Conservation (phyloP, 805 yeast genomes). For the Millerozyma acaciae region DNA sequence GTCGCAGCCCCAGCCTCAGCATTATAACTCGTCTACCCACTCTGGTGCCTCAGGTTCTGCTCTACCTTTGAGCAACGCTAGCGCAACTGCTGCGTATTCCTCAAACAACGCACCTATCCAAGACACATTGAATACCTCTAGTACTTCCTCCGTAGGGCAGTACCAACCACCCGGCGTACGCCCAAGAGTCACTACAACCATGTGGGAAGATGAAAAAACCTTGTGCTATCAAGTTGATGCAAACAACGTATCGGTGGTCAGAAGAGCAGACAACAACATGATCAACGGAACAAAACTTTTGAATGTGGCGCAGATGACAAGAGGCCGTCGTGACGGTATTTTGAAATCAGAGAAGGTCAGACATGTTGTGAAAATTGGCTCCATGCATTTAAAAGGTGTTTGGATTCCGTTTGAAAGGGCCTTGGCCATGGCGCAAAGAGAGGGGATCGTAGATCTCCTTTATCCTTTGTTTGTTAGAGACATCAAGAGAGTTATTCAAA, state of each 20-base stretch:
- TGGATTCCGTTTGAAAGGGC: conserved; percentile 90
- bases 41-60: neutral
- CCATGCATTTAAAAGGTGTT: conserved; percentile 85
- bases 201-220: conserved; percentile 88
- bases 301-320: conserved; percentile 82
- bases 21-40: conserved; percentile 14
- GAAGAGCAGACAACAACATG: conserved; percentile 83
- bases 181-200: conserved; percentile 75
- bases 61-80: conserved; percentile 10
- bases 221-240: conserved; percentile 84
- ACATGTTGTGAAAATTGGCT: conserved; percentile 80
- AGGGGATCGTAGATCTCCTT: conserved; percentile 63
- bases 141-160: conserved; percentile 37
- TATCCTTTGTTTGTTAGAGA: conserved; percentile 73
- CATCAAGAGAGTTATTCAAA: conserved; percentile 53
- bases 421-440: conserved; percentile 73
- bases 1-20: conserved; percentile 24
- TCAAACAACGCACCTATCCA: conserved; percentile 13
- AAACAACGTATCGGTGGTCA: conserved; percentile 71
- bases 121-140: conserved; percentile 14
- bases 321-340: conserved; percentile 84
- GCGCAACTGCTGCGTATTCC: conserved; percentile 7
- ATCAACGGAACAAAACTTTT: conserved; percentile 80
- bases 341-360: conserved; percentile 72
- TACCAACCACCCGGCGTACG: conserved; percentile 46